phyloP scores from a whole-genome alignment of 352 stramenopile species.

The Globisporangium spiculum region DNA sequence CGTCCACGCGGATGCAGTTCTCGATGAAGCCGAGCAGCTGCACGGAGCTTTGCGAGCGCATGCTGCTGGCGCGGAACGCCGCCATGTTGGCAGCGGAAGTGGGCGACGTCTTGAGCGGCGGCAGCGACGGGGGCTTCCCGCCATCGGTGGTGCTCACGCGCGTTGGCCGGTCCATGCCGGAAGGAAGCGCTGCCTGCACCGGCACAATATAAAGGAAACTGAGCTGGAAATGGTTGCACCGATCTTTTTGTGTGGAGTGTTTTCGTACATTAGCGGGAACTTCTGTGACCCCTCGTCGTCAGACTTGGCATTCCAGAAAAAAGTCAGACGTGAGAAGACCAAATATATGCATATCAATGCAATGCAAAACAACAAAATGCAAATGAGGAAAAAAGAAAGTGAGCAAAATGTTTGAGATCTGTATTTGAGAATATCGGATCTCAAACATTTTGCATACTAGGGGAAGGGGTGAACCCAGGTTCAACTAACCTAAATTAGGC shows the following conservation, averaged over 20 bases:
- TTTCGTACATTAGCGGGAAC: neutral
- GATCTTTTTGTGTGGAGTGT: slow-evolving; percentile 1
- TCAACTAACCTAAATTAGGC: no score
- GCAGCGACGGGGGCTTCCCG: neutral
- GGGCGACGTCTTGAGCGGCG: slow-evolving; percentile 10
- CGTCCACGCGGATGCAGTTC: slow-evolving; percentile 38
- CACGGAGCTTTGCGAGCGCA: slow-evolving; percentile 79
- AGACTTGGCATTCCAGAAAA: slow-evolving; percentile 1
- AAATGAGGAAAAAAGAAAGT: neutral
- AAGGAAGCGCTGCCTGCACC: neutral
- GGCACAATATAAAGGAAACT: neutral
- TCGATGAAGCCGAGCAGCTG: slow-evolving; percentile 84
- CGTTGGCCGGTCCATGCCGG: neutral
- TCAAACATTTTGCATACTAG: no score
- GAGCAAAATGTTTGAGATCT: no score
- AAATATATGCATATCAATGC: no score
- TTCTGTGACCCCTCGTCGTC: slow-evolving; percentile 9
- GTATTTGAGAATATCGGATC: no score
- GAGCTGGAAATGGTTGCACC: neutral
- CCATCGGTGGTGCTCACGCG: slow-evolving; percentile 1
- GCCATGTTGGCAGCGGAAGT: slow-evolving; percentile 12
- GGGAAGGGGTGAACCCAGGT: no score
- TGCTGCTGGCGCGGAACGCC: slow-evolving; percentile 23
- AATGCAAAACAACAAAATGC: neutral
- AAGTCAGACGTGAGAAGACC: neutral